Percentiles rank a stretch among this genome's conserved stretches.
These are phyloP conservation scores for Zostera marina DNA, from an alignment of 116 monocot species.

Conservation along the genomic window DNA sequence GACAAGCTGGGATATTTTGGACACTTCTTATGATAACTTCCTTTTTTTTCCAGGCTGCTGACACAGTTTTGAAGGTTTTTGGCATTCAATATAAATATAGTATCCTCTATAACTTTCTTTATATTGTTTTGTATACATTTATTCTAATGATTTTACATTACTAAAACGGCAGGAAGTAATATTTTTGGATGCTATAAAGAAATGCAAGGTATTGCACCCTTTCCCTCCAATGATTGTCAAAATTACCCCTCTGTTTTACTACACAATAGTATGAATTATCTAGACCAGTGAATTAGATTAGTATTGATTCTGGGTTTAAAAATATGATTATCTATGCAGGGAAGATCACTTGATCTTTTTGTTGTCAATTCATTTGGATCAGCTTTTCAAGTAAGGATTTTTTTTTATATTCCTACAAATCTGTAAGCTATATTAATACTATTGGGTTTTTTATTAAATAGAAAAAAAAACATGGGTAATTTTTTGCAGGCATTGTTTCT, in stretches of 20 bases:
- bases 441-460: not conserved
- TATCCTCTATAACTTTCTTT: not conserved
- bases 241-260: not conserved
- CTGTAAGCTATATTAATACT: not conserved
- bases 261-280: not conserved
- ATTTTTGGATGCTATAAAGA: constrained; percentile 62
- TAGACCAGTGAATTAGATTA: not conserved
- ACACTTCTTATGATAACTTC: constrained; percentile 78
- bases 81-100: not conserved
- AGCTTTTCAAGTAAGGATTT: constrained; percentile 83
- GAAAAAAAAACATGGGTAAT: not conserved
- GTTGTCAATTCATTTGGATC: constrained; percentile 94
- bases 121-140: not conserved
- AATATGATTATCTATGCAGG: constrained; percentile 22
- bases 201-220: constrained; percentile 50
- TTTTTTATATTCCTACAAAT: not conserved
- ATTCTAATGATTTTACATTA: not conserved
- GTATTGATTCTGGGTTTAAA: not conserved
- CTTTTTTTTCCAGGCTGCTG: constrained; percentile 94
- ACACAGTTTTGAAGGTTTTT: constrained; percentile 79
- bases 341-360: constrained; percentile 82
- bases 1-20: constrained; percentile 70
- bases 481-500: constrained; percentile 72
- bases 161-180: constrained; percentile 57
- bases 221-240: not conserved